Evolutionary conservation across 768 basidiomycete species (phyloP).

Genomic region (Sporobolomyces pararoseus): DNA sequence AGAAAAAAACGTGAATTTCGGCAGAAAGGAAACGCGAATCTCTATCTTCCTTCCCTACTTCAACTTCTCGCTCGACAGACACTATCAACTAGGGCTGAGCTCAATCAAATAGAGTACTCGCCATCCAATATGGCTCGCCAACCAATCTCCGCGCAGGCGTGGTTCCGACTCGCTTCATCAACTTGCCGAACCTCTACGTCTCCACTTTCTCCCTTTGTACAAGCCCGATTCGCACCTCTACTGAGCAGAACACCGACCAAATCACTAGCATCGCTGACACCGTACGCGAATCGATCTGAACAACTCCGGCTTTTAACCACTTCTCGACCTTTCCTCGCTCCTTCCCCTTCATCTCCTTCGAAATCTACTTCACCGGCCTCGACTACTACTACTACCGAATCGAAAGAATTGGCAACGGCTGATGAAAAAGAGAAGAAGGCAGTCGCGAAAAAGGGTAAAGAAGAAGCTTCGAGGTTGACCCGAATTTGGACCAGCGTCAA

Average conservation of each 20-base stretch:
- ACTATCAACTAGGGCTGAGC: slow-evolving; percentile 10
- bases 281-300: background rate
- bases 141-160: slow-evolving; percentile 16
- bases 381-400: background rate
- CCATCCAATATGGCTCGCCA: slow-evolving; percentile 14
- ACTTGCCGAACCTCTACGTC: slow-evolving; percentile 21
- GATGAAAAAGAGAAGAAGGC: slow-evolving; percentile 32
- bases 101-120: background rate
- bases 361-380: background rate
- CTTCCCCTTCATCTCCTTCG: slow-evolving; percentile 1
- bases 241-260: background rate
- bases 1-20: too few relatives aligned
- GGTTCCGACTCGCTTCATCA: slow-evolving; percentile 15
- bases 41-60: background rate
- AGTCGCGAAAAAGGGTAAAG: slow-evolving; percentile 26
- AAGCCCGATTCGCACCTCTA: slow-evolving; percentile 21
- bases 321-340: slow-evolving; percentile 29
- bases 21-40: too few relatives aligned
- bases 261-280: background rate
- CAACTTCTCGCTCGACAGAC: background rate
- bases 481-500: slow-evolving; percentile 89
- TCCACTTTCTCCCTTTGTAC: slow-evolving; percentile 31
- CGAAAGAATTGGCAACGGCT: slow-evolving; percentile 13
- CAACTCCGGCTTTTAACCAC: slow-evolving; percentile 31
- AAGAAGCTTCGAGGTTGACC: slow-evolving; percentile 43